These are phyloP conservation scores for Phanerodontia chrysosporium DNA, from an alignment of 768 basidiomycete species.

Conservation along the genomic window DNA sequence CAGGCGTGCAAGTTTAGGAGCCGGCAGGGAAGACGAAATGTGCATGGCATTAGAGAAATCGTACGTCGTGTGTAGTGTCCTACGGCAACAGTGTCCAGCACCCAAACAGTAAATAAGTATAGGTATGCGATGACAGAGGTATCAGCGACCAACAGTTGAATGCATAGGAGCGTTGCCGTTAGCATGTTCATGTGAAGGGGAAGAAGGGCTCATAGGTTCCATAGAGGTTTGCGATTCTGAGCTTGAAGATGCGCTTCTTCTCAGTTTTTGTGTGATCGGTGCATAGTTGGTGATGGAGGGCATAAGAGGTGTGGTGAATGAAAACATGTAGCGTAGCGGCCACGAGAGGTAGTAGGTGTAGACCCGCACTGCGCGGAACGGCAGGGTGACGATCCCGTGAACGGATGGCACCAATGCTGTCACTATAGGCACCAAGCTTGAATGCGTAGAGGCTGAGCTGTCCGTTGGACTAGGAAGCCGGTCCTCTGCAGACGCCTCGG, in stretches of 20 bases:
- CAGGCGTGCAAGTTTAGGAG: conserved; percentile 8
- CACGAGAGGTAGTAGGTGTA: conserved; percentile 28
- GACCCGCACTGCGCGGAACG: conserved; percentile 28
- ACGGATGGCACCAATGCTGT: conserved; percentile 26
- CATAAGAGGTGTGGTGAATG: conserved; percentile 16
- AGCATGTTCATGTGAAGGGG: conserved; percentile 10
- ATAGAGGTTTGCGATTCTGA: conserved; percentile 6
- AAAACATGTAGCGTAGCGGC: conserved; percentile 31
- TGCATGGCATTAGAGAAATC: conserved; percentile 12
- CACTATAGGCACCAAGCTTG: not conserved
- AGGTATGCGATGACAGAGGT: conserved; percentile 26
- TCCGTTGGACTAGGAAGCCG: conserved; percentile 3
- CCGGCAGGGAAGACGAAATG: not conserved
- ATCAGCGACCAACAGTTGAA: conserved; percentile 46
- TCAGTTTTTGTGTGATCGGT: conserved; percentile 5
- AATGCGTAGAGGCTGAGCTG: not conserved
- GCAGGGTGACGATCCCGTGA: conserved; percentile 24
- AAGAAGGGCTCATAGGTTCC: conserved; percentile 6
- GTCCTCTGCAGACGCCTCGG: conserved; percentile 3
- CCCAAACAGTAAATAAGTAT: conserved; percentile 38
- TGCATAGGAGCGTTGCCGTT: conserved; percentile 14
- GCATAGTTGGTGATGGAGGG: conserved; percentile 11
- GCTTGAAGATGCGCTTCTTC: conserved; percentile 6
- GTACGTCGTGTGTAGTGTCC: conserved; percentile 25
- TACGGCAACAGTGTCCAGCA: conserved; percentile 41